Evolutionary conservation across 139 green algal species (phyloP).

Genomic region (Chlorella ohadii): DNA sequence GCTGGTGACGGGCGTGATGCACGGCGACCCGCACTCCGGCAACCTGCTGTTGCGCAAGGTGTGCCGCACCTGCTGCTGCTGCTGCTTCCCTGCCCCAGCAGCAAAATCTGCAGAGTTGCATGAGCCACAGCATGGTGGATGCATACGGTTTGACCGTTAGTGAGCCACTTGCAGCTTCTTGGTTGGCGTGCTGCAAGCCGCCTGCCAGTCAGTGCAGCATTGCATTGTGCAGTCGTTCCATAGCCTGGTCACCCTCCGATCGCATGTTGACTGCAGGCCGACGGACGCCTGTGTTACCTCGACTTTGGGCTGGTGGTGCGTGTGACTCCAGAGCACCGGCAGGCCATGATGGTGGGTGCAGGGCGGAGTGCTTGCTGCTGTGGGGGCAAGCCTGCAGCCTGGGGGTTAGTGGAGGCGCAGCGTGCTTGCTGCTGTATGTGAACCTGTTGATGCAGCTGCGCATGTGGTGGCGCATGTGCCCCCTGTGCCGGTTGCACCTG

Average conservation of each 20-base stretch:
- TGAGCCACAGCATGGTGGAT: too few species aligned
- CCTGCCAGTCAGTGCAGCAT: neutral
- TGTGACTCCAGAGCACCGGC: constrained; percentile 48
- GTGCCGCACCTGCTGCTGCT: neutral
- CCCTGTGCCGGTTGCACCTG: too few species aligned
- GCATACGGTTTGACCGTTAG: too few species aligned
- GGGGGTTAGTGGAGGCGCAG: neutral
- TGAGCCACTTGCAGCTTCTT: too few species aligned
- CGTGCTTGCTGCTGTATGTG: neutral
- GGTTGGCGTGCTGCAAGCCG: too few species aligned
- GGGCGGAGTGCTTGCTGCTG: neutral
- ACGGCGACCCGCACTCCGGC: constrained; percentile 84
- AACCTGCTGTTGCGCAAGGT: constrained; percentile 91
- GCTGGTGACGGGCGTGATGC: constrained; percentile 89
- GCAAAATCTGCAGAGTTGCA: too few species aligned
- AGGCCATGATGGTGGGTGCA: constrained; percentile 87
- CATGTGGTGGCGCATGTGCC: too few species aligned
- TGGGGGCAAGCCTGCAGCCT: too few species aligned
- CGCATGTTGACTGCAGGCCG: neutral
- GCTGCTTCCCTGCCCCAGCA: neutral
- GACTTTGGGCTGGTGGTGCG: constrained; percentile 97
- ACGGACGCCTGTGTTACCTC: constrained; percentile 89
- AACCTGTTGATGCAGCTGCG: too few species aligned
- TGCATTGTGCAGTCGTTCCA: too few species aligned
- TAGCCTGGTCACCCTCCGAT: too few species aligned